Evolutionary conservation across 306 rosid genomes (phyloP), one percentile per base, ranked within the genome.

Genomic region (Trifolium dubium): DNA sequence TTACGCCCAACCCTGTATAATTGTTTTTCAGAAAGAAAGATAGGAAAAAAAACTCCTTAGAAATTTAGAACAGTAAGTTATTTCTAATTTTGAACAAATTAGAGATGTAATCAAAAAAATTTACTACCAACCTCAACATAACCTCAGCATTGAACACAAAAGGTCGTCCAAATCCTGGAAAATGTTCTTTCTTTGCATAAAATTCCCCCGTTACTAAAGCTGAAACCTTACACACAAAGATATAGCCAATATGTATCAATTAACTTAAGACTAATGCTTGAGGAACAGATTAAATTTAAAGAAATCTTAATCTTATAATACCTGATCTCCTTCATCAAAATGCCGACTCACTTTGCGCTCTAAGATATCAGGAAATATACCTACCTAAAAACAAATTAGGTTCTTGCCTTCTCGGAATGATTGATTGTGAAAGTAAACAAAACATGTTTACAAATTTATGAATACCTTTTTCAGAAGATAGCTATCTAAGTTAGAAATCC

Each of bases 131-230:
- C 98, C 88, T 93, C 85, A 91, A 86, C 80, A 91, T 80, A 86
- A 93, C 73, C 89, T 91, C 90, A 64, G 97, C 94, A 67, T 93
- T 93, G 86, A 93, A 93, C 70, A 91, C 97, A 47, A 78, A 91
- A 76, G 98, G 97, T 51, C 97, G 81, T 37, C 94, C 97, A 79
- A 93, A 93, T 86, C 98, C 98, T 15, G 94, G 97, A 84, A 93
- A 93, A 81, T 93, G 94, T 79, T 89, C 92, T 81, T 88, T 93
- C 83, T 89, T 91, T 3, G 97, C 87, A 78, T 93, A 93, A 85
- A 93, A 93, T 30, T 93, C 98, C 50, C 97, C 98, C 0, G 98
- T 91, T 73, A 93, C 85, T 78, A 93, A 67, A 55, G 98, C 98
- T 41, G 98, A 93, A 87, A 93, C 90, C 98, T 93, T 86, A 43